Evolutionary conservation across 345 rosid species (phyloP).

Genomic region (Salix viminalis): DNA sequence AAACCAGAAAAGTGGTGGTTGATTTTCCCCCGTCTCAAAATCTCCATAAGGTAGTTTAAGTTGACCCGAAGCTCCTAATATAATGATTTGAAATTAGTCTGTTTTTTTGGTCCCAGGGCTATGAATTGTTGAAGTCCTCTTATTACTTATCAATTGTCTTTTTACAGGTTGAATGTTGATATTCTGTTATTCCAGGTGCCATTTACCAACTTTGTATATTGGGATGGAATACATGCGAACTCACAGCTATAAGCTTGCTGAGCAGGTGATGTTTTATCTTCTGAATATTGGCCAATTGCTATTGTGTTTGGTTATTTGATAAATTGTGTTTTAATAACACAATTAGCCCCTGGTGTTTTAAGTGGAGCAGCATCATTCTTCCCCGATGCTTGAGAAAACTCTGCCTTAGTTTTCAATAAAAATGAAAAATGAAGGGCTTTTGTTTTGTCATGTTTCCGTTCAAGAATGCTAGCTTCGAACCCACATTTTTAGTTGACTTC

Average conservation of each 20-base stretch:
- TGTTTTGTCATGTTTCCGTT: not conserved
- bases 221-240: constrained; percentile 99
- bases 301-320: not conserved
- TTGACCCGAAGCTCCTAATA: not conserved
- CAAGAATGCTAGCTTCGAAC: not conserved
- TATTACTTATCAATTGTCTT: constrained; percentile 44
- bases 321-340: not conserved
- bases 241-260: constrained; percentile 96
- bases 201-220: constrained; percentile 87
- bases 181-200: constrained; percentile 92
- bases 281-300: not conserved
- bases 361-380: not conserved
- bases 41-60: not conserved
- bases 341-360: not conserved
- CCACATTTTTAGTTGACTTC: not conserved
- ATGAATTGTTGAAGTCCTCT: constrained; percentile 37
- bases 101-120: not conserved
- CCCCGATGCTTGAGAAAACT: not conserved
- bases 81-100: not conserved
- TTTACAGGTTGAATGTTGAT: constrained; percentile 70
- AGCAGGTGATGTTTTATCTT: constrained; percentile 57
- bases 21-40: not conserved
- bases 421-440: not conserved
- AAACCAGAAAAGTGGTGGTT: not conserved
- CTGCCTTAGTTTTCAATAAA: not conserved